Evolutionary conservation across 768 basidiomycete genomes (phyloP), one percentile per base, ranked within the genome.

Genomic region (Ramaria sp.): DNA sequence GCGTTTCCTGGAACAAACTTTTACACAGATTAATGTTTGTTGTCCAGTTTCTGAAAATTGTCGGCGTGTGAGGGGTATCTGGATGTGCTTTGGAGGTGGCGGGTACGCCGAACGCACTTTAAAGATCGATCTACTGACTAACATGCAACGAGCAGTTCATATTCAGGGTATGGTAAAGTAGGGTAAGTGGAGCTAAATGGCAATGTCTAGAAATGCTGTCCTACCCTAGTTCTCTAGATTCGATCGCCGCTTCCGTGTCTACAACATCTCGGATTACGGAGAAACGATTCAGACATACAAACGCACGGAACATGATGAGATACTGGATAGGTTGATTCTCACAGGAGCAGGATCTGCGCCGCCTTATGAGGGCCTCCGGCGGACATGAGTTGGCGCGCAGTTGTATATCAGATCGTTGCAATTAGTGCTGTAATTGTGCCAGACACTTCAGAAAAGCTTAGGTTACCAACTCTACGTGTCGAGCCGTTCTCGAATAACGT

Each of bases 221-320:
- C 41, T 55, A 38, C 32, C 32, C 37, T 18, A 32, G 43, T 13
- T 20, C 58, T 49, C 58, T 49, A 86, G 85, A 13, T 96, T 97
- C 65, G 89, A 96, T 66, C 81, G 94, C 16, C 78, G 95, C 39
- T 92, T 95, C 75, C 76, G 95, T 7, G 72, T 97, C 43, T 98
- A 85, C 66, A 81, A 91, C 24, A 75, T 98, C 50, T 85, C 83
- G 16, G 82, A 91, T 58, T 97, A 78, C 61, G 95, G 95, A 43
- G 95, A 98, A 74, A 93, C 81, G 5, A 89, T 98, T 64, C 72
- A 75, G 64, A 95, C 95, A 36, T 81, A 88, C 67, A 96, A 96
- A 68, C 79, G 82, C 37, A 82, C 79, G 3, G 87, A 88, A 64
- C 72, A 82, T 55, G 82, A 82, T 52, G 78, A 78, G 52, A 70